phyloP scores from a whole-genome alignment of 352 stramenopile species.

The Phytopythium cucurbitacearum region DNA sequence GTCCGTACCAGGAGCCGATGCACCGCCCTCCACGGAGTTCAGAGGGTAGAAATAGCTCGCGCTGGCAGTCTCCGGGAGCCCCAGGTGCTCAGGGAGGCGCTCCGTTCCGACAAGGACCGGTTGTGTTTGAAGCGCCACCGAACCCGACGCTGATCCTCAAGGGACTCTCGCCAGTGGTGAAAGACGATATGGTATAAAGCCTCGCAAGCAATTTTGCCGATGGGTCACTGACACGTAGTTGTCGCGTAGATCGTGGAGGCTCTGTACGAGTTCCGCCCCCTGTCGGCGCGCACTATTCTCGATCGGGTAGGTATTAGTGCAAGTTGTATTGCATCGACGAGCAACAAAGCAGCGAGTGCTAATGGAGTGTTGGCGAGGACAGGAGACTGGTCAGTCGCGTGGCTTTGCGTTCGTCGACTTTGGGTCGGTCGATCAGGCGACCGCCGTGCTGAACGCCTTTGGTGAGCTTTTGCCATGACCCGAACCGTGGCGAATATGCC shows the following conservation, averaged over 20 bases:
- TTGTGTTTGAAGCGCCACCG: constrained; percentile 22
- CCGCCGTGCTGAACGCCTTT: constrained; percentile 48
- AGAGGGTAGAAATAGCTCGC: no score
- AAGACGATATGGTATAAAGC: constrained; percentile 64
- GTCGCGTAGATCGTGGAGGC: constrained; percentile 47
- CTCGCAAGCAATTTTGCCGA: not conserved
- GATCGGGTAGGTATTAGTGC: constrained; percentile 43
- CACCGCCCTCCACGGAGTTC: no score
- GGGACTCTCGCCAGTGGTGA: constrained; percentile 37
- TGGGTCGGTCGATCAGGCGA: constrained; percentile 44
- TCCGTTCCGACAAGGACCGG: not conserved
- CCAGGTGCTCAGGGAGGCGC: no score
- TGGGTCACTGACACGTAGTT: not conserved
- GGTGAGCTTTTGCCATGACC: constrained; percentile 21
- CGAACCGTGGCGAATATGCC: no score
- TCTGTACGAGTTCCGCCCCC: constrained; percentile 46
- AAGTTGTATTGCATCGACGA: no score
- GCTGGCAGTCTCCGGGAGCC: no score
- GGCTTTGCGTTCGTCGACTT: constrained; percentile 85
- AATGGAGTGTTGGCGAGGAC: not conserved
- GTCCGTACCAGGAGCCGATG: no score
- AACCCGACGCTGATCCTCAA: constrained; percentile 66
- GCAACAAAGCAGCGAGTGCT: no score
- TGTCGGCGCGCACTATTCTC: constrained; percentile 47
- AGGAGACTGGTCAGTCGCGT: constrained; percentile 51